Evolutionary conservation across 2,329 filamentous ascomycete species (phyloP).

Genomic region (Aspergillus puulaauensis): DNA sequence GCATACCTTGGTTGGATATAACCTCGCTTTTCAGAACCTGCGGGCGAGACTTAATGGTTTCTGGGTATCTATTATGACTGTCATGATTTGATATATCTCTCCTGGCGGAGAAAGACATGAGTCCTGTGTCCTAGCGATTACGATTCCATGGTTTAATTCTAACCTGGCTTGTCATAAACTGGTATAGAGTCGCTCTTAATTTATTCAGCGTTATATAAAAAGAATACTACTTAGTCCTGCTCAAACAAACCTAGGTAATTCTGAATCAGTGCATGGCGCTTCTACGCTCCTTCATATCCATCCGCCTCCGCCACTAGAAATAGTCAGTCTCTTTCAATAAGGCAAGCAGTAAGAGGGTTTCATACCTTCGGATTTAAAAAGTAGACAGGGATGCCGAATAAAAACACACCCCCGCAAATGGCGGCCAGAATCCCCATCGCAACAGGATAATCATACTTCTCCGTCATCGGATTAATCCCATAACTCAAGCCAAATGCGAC

Average conservation of each 20-base stretch:
- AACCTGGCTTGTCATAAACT: too few relatives aligned
- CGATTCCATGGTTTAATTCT: too few relatives aligned
- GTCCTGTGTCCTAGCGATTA: too few relatives aligned
- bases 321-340: neutral
- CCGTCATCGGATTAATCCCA: conserved; percentile 26
- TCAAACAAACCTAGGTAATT: too few relatives aligned
- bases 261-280: neutral
- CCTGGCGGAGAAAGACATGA: too few relatives aligned
- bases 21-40: neutral
- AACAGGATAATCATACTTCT: conserved; percentile 23
- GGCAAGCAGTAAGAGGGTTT: neutral
- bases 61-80: too few relatives aligned
- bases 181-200: too few relatives aligned
- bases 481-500: conserved; percentile 30
- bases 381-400: conserved; percentile 26
- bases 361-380: conserved; percentile 24
- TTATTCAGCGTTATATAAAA: too few relatives aligned
- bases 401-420: conserved; percentile 20
- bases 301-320: conserved; percentile 4
- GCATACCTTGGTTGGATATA: neutral
- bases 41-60: too few relatives aligned
- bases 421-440: conserved; percentile 26
- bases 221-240: too few relatives aligned
- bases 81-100: too few relatives aligned
- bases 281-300: conserved; percentile 1